Percentiles rank a stretch among this genome's conserved stretches.
Conservation (phyloP, 768 basidiomycete species). For the Imleria badia region DNA sequence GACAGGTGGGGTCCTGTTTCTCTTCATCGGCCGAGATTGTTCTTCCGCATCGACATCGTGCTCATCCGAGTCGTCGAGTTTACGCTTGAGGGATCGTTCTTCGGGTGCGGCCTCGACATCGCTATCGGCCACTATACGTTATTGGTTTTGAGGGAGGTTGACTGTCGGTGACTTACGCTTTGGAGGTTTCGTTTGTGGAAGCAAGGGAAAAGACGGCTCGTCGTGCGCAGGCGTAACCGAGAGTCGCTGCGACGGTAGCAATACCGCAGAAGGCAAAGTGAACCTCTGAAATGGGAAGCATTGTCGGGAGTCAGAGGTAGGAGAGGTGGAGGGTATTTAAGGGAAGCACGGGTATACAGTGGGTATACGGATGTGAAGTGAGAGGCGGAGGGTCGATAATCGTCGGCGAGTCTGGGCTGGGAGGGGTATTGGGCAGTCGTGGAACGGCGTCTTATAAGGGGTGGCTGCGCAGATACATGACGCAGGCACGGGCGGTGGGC, state of each 20-base stretch:
- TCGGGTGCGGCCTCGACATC: conserved; percentile 28
- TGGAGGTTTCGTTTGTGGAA: conserved; percentile 19
- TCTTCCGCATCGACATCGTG: conserved; percentile 32
- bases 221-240: conserved; percentile 56
- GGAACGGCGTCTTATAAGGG: conserved; percentile 33
- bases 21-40: conserved; percentile 28
- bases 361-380: conserved; percentile 8
- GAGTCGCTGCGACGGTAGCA: conserved; percentile 58
- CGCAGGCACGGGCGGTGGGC: conserved; percentile 26
- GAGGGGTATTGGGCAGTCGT: conserved; percentile 22
- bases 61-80: conserved; percentile 29
- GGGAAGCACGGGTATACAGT: conserved; percentile 9
- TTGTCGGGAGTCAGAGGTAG: conserved; percentile 18
- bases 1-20: conserved; percentile 44
- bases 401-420: conserved; percentile 16
- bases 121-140: conserved; percentile 31
- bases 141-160: conserved; percentile 29
- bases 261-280: conserved; percentile 56
- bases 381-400: conserved; percentile 21
- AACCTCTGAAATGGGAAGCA: conserved; percentile 53
- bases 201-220: conserved; percentile 29
- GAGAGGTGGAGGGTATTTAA: conserved; percentile 26
- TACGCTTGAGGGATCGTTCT: conserved; percentile 34
- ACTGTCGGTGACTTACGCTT: conserved; percentile 33
- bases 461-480: conserved; percentile 22